Evolutionary conservation across 139 green algal species (phyloP), one percentile per base, ranked within the genome.

Genomic region (Micromonas commoda): DNA sequence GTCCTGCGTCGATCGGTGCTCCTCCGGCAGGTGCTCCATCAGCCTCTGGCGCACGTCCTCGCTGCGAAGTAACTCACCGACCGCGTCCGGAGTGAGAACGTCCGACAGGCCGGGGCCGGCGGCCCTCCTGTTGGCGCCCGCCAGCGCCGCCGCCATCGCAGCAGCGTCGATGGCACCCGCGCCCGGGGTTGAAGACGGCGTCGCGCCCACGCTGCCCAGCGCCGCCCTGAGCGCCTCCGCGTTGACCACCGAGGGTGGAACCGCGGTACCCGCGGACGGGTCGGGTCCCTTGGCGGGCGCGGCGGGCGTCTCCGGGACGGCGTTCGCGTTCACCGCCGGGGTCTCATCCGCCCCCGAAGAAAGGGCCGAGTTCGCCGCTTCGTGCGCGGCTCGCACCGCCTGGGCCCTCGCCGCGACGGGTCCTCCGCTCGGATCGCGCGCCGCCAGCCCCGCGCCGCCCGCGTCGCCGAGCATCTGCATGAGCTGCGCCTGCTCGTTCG

Each of bases 1-100:
- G n/a, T 68, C 53, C 33, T 68, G 21, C 31, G 31, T 78, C 6
- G 51, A 33, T 16, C 51, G 23, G 38, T 78, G 72, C 72, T 78
- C 72, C 21, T 68, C 72, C 31, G 72, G 72, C 1, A 78, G 33
- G 33, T 71, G 31, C 72, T 70, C 72, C 26, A 53, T 24, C 21
- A 78, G 53, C 28, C 72, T 34, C 0, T 23, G n/a, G 21, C 34
- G 72, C 1, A 78, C 33, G n/a, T 38, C 35, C 19, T 75, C 38
- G 68, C 61, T 39, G 19, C 68, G 23, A 3, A 75, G 38, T 20
- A 75, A 24, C 3, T 38, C 34, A 6, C 68, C 68, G 38, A 75
- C 68, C 3, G 38, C 20, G 23, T 75, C 68, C 3, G 68, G 34
- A 28, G 37, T 75, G 4, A 75, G 53, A 39, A 75, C 34, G 19